phyloP scores from a whole-genome alignment of 2,329 filamentous ascomycete species.

The Didymella keratinophila region DNA sequence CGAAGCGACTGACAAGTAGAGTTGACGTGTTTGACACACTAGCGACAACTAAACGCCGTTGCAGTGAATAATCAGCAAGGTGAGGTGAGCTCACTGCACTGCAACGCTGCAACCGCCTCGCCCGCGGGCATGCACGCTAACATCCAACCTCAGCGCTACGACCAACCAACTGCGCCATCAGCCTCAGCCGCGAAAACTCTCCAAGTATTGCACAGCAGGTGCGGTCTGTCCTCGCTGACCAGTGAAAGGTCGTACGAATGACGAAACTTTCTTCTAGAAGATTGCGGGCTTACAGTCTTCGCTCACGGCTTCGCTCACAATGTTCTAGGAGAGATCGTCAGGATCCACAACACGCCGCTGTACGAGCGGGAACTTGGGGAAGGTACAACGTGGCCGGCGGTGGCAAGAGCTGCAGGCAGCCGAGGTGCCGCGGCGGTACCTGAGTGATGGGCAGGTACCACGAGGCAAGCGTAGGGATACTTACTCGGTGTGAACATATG shows the following conservation, averaged over 20 bases:
- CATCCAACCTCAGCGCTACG: constrained; percentile 7
- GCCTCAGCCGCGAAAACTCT: background rate
- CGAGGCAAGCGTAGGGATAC: constrained; percentile 7
- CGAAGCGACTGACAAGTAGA: too few relatives aligned
- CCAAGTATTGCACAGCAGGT: background rate
- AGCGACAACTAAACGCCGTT: background rate
- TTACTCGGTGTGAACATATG: constrained; percentile 1
- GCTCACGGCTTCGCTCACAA: background rate
- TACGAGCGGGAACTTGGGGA: background rate
- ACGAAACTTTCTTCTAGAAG: background rate
- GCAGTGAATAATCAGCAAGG: constrained; percentile 1
- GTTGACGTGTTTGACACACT: too few relatives aligned
- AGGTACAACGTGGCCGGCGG: background rate
- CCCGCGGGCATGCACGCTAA: background rate
- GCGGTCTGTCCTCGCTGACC: background rate
- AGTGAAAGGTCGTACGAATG: background rate
- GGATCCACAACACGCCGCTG: constrained; percentile 4
- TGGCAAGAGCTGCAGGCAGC: constrained; percentile 7
- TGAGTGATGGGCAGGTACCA: constrained; percentile 20
- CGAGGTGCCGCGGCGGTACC: constrained; percentile 14
- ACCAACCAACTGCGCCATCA: background rate
- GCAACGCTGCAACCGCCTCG: background rate
- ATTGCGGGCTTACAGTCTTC: too few relatives aligned
- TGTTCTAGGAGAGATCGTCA: constrained; percentile 5
- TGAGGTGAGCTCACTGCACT: background rate